A percentile compares a stretch with the other conserved stretches of the same genome.
phyloP scores from a whole-genome alignment of 192 early-diverging fungal genomes.

The Phycomyces blakesleeanus region DNA sequence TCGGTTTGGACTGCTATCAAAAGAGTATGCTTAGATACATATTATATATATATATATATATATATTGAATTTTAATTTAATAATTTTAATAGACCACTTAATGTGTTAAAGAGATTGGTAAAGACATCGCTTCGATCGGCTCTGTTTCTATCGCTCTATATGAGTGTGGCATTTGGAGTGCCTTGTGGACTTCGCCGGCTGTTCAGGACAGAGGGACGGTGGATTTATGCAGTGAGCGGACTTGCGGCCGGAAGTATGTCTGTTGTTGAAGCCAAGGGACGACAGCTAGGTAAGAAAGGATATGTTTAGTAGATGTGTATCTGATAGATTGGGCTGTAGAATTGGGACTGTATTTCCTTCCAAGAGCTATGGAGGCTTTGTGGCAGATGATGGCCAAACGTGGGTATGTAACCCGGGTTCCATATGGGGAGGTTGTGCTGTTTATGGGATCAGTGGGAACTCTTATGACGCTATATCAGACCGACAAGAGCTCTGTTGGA shows the following conservation, averaged over 20 bases:
- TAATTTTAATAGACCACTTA: constrained; percentile 34
- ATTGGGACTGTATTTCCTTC: constrained; percentile 79
- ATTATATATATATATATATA: not conserved
- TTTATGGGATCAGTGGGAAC: constrained; percentile 72
- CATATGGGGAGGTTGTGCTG: constrained; percentile 66
- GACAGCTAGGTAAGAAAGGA: constrained; percentile 42
- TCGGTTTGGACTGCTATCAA: constrained; percentile 21
- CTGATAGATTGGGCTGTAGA: constrained; percentile 40
- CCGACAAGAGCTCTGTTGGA: constrained; percentile 66
- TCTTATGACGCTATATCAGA: constrained; percentile 81
- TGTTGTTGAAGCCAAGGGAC: constrained; percentile 58
- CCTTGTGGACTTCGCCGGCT: constrained; percentile 53
- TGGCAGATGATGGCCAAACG: constrained; percentile 60
- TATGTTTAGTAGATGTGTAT: not conserved
- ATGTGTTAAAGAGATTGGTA: constrained; percentile 40
- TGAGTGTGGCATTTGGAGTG: constrained; percentile 43
- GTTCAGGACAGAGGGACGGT: constrained; percentile 41
- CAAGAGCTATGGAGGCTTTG: constrained; percentile 68
- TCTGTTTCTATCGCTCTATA: constrained; percentile 56
- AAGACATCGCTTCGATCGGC: constrained; percentile 55
- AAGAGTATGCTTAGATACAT: constrained; percentile 23
- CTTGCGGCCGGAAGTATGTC: constrained; percentile 51
- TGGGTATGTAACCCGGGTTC: constrained; percentile 57
- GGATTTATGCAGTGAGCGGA: constrained; percentile 54
- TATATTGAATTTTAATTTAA: no score